A percentile compares a stretch with the other conserved stretches of the same genome.
Conservation (phyloP, 192 early-diverging fungal genomes). For the Thoreauomyces humboldtii region DNA sequence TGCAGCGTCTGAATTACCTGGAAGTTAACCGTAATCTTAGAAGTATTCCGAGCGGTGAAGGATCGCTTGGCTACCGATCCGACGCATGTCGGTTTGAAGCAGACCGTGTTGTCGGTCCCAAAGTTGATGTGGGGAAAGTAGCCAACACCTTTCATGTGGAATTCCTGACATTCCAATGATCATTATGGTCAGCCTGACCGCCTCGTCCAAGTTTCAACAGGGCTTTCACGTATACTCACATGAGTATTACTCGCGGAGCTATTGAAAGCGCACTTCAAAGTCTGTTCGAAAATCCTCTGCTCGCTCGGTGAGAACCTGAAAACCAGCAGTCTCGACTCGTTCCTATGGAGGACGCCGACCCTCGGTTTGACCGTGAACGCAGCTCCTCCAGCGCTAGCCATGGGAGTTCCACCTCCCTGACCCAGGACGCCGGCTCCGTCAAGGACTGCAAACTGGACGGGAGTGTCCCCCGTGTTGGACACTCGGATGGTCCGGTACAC, state of each 20-base stretch:
- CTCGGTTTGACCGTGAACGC: slow-evolving; percentile 52
- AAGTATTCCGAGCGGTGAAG: slow-evolving; percentile 43
- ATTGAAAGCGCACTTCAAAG: slow-evolving; percentile 56
- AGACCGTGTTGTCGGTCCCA: slow-evolving; percentile 43
- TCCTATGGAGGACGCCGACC: slow-evolving; percentile 44
- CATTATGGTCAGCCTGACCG: no score
- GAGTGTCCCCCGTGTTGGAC: slow-evolving; percentile 53
- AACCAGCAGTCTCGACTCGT: slow-evolving; percentile 50
- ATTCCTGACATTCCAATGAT: slow-evolving; percentile 42
- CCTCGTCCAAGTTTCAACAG: no score
- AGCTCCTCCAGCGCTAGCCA: slow-evolving; percentile 37
- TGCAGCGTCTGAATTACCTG: slow-evolving; percentile 27
- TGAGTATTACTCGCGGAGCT: slow-evolving; percentile 23
- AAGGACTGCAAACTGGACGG: slow-evolving; percentile 52
- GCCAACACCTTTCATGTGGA: slow-evolving; percentile 47
- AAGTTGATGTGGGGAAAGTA: slow-evolving; percentile 45
- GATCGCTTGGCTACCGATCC: slow-evolving; percentile 34
- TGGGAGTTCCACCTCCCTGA: slow-evolving; percentile 37
- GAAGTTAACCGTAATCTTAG: slow-evolving; percentile 45
- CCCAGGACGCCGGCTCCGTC: slow-evolving; percentile 31
- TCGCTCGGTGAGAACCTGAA: slow-evolving; percentile 52
- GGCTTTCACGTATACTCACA: no score
- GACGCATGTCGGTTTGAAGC: slow-evolving; percentile 51
- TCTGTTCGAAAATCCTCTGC: slow-evolving; percentile 44
- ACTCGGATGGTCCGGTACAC: slow-evolving; percentile 51